Evolutionary conservation across 345 rosid species (phyloP), one percentile per base, ranked within the genome.

Genomic region (Euphorbia peplus): DNA sequence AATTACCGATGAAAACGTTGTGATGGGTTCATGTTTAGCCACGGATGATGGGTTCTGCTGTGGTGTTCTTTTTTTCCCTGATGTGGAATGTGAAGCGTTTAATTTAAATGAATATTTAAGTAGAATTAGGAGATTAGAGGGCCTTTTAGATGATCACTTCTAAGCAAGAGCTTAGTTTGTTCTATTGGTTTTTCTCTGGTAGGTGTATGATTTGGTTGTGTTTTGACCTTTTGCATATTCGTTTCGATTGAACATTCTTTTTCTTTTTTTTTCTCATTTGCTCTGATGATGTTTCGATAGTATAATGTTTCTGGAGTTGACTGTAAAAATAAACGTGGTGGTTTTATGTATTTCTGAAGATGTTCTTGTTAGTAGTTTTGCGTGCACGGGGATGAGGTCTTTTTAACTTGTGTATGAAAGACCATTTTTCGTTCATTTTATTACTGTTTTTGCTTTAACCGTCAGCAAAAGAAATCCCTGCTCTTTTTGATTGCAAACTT

Each of bases 1-100:
- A 61, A 62, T 29, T 60, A 30, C 11, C 48, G 28, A 69, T 15
- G 4, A 28, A 29, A 44, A 50, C 19, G 69, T 14, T 24, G 41
- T 14, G 8, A 7, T 22, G 53, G 16, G 26, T n/a, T 68, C 59
- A 29, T 9, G 47, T 39, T 24, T 29, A 37, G 37, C 69, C 64
- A 47, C 68, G 7, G 18, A 44, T 68, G 73, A 68, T 55, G 73
- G 77, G 63, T 61, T 68, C 63, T 19, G 4, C 15, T 44, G 52
- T 42, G 28, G 57, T 53, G 29, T 29, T 32, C 37, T 32, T 2
- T 32, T 53, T 61, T 60, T 26, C 76, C 76, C 76, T 66, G 71
- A 73, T 73, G 62, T 41, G 76, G 71, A 15, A 5, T 25, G 35
- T 35, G 63, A 60, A 51, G 67, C 5, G n/a, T 24, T 9, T 26